These are phyloP conservation scores for Puccinia brachypodii DNA, from an alignment of 1,284 basidiomycete genomes.

Conservation along the genomic window DNA sequence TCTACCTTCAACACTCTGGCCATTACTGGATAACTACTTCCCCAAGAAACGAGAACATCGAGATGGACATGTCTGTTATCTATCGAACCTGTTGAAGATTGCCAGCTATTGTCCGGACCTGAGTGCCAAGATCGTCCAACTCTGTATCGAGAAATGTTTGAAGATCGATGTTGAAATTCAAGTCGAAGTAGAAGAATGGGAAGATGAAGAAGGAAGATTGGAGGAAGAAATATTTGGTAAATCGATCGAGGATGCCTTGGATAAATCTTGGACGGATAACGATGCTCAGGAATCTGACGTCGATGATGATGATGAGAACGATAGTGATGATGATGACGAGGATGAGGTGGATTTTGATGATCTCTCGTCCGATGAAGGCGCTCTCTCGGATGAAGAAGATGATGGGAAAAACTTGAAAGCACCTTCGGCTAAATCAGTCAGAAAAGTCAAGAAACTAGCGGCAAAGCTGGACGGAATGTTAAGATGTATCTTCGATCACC, in stretches of 20 bases:
- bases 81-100: constrained; percentile 81
- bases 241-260: constrained; percentile 52
- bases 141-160: constrained; percentile 85
- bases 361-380: constrained; percentile 64
- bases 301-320: constrained; percentile 61
- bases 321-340: constrained; percentile 58
- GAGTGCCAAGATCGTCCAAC: constrained; percentile 76
- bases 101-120: constrained; percentile 88
- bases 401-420: constrained; percentile 46
- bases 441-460: constrained; percentile 78
- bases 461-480: constrained; percentile 87
- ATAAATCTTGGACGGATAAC: constrained; percentile 52
- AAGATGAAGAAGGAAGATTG: constrained; percentile 62
- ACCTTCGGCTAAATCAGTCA: constrained; percentile 61
- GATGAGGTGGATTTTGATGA: constrained; percentile 60
- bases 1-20: constrained; percentile 77
- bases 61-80: constrained; percentile 80
- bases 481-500: constrained; percentile 78
- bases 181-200: constrained; percentile 87
- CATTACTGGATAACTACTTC: constrained; percentile 78
- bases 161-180: constrained; percentile 98
- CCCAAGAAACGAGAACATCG: constrained; percentile 89
- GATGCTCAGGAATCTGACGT: constrained; percentile 62
- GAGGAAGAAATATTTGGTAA: constrained; percentile 51
- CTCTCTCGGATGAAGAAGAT: constrained; percentile 60